Conservation (phyloP, 495 filamentous ascomycete genomes). For the Emericellopsis terricola region DNA sequence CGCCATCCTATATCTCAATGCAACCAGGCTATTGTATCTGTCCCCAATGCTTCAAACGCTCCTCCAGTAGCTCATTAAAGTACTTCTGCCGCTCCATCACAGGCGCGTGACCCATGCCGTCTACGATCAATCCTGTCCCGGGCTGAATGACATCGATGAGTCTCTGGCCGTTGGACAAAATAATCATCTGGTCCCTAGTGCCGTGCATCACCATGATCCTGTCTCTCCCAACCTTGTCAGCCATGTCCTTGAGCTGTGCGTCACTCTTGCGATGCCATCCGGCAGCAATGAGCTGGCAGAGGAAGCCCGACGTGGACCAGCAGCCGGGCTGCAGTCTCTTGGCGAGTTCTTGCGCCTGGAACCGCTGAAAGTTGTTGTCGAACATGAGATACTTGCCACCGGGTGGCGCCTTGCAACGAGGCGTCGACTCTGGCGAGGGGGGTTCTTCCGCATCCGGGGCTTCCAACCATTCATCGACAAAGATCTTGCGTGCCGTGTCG, state of each 20-base stretch:
- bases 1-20: too few relatives aligned
- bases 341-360: constrained; percentile 53
- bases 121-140: constrained; percentile 30
- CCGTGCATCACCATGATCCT: constrained; percentile 63
- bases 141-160: constrained; percentile 35
- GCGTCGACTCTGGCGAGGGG: constrained; percentile 12
- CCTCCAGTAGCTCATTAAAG: constrained; percentile 40
- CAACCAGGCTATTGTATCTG: not conserved
- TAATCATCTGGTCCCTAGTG: constrained; percentile 56
- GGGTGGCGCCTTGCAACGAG: constrained; percentile 8
- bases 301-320: constrained; percentile 47
- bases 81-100: constrained; percentile 42
- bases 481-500: constrained; percentile 38
- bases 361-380: constrained; percentile 58
- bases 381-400: constrained; percentile 30
- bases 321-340: constrained; percentile 37
- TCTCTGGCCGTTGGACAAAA: constrained; percentile 40
- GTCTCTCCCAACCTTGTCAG: constrained; percentile 45
- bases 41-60: constrained; percentile 13
- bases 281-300: constrained; percentile 61
- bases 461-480: constrained; percentile 39
- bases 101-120: constrained; percentile 53
- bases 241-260: constrained; percentile 42
- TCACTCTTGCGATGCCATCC: constrained; percentile 60
- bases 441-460: constrained; percentile 35